phyloP scores from a whole-genome alignment of 139 green algal genomes.

The Tetradesmus obliquus region DNA sequence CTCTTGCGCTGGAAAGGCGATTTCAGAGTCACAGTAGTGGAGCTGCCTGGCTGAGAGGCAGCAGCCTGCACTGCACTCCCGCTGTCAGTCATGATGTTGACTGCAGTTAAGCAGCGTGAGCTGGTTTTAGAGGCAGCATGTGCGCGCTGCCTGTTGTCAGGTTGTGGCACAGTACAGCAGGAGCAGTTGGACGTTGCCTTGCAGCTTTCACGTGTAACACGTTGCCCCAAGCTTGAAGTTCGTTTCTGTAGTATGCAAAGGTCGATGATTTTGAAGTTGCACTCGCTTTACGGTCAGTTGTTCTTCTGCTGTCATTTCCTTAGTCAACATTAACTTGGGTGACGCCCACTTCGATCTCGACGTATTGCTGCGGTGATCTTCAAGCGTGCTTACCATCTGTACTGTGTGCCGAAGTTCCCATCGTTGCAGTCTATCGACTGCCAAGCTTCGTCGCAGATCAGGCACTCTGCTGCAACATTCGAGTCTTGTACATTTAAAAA shows the following conservation, averaged over 20 bases:
- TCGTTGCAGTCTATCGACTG: not conserved
- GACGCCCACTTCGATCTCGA: not conserved
- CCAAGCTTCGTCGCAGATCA: not conserved
- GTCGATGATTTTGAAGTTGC: too few relatives aligned
- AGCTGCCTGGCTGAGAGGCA: not conserved
- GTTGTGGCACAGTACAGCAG: constrained; percentile 4
- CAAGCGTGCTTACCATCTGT: not conserved
- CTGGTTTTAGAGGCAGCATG: not conserved
- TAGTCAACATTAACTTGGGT: not conserved
- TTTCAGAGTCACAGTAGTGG: constrained; percentile 16
- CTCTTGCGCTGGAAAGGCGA: constrained; percentile 40
- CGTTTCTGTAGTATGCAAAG: too few relatives aligned
- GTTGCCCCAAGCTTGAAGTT: too few relatives aligned
- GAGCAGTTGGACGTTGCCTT: not conserved
- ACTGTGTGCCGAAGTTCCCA: not conserved
- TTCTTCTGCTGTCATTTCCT: not conserved
- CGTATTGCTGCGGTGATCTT: not conserved
- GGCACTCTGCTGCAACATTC: not conserved
- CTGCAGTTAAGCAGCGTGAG: not conserved
- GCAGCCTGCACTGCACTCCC: not conserved
- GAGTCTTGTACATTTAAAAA: too few relatives aligned
- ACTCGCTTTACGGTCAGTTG: not conserved
- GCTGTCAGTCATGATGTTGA: not conserved
- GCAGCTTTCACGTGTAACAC: not conserved
- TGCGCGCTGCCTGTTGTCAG: not conserved